These are phyloP conservation scores for Hortaea werneckii DNA, from an alignment of 2,329 filamentous ascomycete species.

Conservation along the genomic window DNA sequence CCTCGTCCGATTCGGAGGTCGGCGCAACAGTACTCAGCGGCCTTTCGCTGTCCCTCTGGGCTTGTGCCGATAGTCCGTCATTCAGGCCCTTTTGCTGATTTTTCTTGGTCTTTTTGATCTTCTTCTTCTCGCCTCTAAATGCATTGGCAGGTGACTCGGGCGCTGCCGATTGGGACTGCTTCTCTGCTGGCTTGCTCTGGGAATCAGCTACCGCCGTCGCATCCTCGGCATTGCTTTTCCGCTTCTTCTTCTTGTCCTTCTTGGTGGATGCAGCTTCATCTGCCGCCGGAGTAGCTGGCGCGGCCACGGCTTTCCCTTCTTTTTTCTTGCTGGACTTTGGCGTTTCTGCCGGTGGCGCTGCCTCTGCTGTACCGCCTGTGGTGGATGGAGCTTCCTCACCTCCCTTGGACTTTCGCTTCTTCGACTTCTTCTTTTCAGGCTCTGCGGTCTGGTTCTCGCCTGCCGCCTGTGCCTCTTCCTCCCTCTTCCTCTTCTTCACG, in stretches of 20 bases:
- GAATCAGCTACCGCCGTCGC: not conserved
- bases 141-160: not conserved
- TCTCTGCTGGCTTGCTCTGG: not conserved
- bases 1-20: slow-evolving; percentile 1
- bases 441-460: not conserved
- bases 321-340: not conserved
- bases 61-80: not conserved
- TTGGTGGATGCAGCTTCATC: not conserved
- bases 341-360: not conserved
- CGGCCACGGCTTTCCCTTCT: not conserved
- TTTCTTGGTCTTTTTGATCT: slow-evolving; percentile 3
- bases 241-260: not conserved
- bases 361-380: not conserved
- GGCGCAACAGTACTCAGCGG: not conserved
- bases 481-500: slow-evolving; percentile 7
- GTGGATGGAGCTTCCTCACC: not conserved
- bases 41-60: not conserved
- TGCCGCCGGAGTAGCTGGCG: not conserved
- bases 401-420: slow-evolving; percentile 5
- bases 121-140: not conserved
- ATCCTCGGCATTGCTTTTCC: not conserved
- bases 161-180: not conserved
- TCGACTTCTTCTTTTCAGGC: slow-evolving; percentile 13
- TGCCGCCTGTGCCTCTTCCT: not conserved
- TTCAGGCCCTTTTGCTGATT: not conserved